Conservation (phyloP, 1,284 basidiomycete species). For the Sanguinoderma infundibulare region DNA sequence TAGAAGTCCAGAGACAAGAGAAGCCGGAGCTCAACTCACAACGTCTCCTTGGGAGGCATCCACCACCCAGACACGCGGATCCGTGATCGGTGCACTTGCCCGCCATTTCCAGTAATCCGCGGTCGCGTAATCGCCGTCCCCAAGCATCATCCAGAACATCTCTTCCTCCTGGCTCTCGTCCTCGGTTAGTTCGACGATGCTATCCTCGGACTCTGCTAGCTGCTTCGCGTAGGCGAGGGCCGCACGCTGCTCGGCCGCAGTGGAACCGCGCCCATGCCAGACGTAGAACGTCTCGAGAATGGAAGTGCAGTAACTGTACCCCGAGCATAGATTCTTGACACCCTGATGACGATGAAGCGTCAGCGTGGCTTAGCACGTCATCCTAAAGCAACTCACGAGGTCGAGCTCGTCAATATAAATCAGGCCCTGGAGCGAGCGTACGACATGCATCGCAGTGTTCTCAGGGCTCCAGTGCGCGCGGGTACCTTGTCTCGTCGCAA, state of each 20-base stretch:
- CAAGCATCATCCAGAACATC: slow-evolving; percentile 84
- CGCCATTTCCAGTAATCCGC: slow-evolving; percentile 84
- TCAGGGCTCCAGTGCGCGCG: slow-evolving; percentile 76
- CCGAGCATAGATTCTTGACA: slow-evolving; percentile 75
- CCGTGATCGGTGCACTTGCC: slow-evolving; percentile 38
- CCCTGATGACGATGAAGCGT: slow-evolving; percentile 42
- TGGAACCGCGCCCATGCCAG: slow-evolving; percentile 78
- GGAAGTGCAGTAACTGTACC: slow-evolving; percentile 75
- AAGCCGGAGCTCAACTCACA: slow-evolving; percentile 49
- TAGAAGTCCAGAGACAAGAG: background rate
- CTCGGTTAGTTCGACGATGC: slow-evolving; percentile 60
- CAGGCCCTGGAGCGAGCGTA: slow-evolving; percentile 54
- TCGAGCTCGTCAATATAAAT: slow-evolving; percentile 76
- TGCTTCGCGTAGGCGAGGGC: slow-evolving; percentile 62
- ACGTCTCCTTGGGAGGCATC: slow-evolving; percentile 41
- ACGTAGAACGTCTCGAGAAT: slow-evolving; percentile 73
- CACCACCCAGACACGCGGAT: slow-evolving; percentile 59
- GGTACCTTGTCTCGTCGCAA: slow-evolving; percentile 73
- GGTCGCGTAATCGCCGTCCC: slow-evolving; percentile 70
- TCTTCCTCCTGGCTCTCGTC: slow-evolving; percentile 68
- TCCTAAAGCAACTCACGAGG: slow-evolving; percentile 50
- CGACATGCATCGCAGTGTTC: slow-evolving; percentile 79
- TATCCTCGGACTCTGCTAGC: slow-evolving; percentile 44
- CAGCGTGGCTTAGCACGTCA: background rate
- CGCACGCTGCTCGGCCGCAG: slow-evolving; percentile 56